phyloP scores from a whole-genome alignment of 2,329 filamentous ascomycete species.

The Scytalidium sp. region DNA sequence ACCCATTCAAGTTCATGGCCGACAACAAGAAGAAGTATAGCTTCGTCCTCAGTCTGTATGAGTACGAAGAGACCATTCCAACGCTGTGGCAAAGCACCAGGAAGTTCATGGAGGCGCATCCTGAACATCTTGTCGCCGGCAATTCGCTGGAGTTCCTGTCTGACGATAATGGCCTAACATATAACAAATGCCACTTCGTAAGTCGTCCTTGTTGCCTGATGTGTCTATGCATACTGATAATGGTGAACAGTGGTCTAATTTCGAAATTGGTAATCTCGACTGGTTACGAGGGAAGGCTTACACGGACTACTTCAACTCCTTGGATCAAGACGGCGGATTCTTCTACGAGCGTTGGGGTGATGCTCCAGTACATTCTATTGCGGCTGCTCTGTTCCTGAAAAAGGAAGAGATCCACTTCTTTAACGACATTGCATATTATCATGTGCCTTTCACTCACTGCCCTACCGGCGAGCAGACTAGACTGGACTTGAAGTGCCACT shows the following conservation, averaged over 20 bases:
- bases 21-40: constrained; percentile 98
- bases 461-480: constrained; percentile 85
- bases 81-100: constrained; percentile 94
- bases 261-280: constrained; percentile 90
- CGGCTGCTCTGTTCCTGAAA: constrained; percentile 78
- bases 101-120: constrained; percentile 88
- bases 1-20: constrained; percentile 95
- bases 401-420: constrained; percentile 98
- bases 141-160: constrained; percentile 92
- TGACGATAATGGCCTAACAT: constrained; percentile 85
- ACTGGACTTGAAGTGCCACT: constrained; percentile 85
- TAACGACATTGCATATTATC: constrained; percentile 97
- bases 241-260: constrained; percentile 86
- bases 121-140: constrained; percentile 78
- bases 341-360: constrained; percentile 99
- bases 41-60: constrained; percentile 92
- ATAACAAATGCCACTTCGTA: constrained; percentile 98
- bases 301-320: constrained; percentile 81
- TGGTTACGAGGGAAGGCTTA: constrained; percentile 92
- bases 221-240: constrained; percentile 23
- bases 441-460: constrained; percentile 97
- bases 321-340: constrained; percentile 92
- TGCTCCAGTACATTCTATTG: constrained; percentile 97
- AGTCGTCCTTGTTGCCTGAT: constrained; percentile 34
- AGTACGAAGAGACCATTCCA: constrained; percentile 91